Evolutionary conservation across 441 rosid species (phyloP), one percentile per base, ranked within the genome.

Genomic region (Dalechampia spathulata): DNA sequence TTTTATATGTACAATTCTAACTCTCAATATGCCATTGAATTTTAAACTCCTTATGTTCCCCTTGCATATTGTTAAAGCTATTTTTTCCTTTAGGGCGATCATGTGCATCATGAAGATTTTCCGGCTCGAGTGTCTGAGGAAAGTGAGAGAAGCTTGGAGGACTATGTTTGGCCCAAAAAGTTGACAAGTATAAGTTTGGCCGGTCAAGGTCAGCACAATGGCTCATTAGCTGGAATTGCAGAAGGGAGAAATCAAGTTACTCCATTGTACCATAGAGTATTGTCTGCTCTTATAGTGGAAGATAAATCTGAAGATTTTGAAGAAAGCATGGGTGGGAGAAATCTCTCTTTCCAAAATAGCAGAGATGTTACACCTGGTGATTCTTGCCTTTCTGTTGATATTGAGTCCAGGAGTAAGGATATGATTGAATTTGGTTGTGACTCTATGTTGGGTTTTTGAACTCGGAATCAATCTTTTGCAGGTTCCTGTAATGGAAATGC

Each of bases 231-330:
- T 52, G 73, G 68, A 52, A 62, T 47, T 46, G 20, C 58, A 1
- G 74, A 60, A 49, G 43, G 65, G 56, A 57, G 49, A 50, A 63
- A 57, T 26, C 61, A 62, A 62, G 57, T 43, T 58, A 66, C 70
- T 49, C 83, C 87, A 43, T 68, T 82, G 26, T 79, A 79, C 68
- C 81, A 75, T 66, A 77, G 85, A 68, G 74, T 82, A 42, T 56
- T 82, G 61, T 78, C 87, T 49, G 77, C 83, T 65, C 70, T 82
- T 44, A 77, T 82, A 57, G 53, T 73, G 34, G 87, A 76, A 70
- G 87, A 75, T 43, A 82, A 71, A 71, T 39, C 48, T 43, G 82
- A 63, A 52, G 75, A 65, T 64, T 55, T 69, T 62, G 71, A 58
- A 60, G 78, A 75, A 22, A 66, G 37, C 50, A 60, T 22, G 45